Base-by-base conservation (phyloP, 2,329 filamentous ascomycete species). In the Rugonectria rugulosa region DNA sequence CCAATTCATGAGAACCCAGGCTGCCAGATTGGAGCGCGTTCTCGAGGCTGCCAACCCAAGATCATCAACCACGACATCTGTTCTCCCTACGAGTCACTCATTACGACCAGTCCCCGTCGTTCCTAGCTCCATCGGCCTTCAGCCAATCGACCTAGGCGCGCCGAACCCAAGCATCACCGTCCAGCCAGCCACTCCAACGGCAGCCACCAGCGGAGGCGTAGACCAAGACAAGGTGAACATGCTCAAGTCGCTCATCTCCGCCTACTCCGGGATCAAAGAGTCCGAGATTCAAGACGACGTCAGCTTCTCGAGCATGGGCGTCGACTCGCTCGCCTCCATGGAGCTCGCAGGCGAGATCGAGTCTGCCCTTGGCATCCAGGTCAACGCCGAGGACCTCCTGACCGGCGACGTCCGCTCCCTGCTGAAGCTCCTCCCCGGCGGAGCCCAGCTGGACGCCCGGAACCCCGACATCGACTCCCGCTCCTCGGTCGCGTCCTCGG, bases 271-370 rank as follows among this genome's bases (percentile, higher is more conserved):
- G 11, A 31, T 63, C 9, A 38, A 51, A 8, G 53, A 53, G 6
- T 44, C 59, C 2, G 61, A 62, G 3, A 57, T 65, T 20, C 20
- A 54, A 19, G 37, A 63, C 10, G 52, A 60, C 10, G 46, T 56
- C 7, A 52, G 37, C 23, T 53, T 65, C 11, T 41, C 50, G 5
- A 55, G 45, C 38, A 52, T 65, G 43, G 61, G 62, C 9, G 7
- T 65, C 6, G 62, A 65, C 32, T 63, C 62, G 3, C 23, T 65
- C 4, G 59, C 61, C 1, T 55, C 61, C 0, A 62, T 63, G 26
- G 62, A 65, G 24, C 29, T 65, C 26, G 54, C 59, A 1, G 42
- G 53, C 40, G 62, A 65, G 23, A 48, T 65, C 3, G 49, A 58
- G 41, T 46, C 55, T 10, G 55, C 57, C 12, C 45, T 64, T 6